phyloP scores from a whole-genome alignment of 805 yeast species.

The Hanseniaspora mollemarum region DNA sequence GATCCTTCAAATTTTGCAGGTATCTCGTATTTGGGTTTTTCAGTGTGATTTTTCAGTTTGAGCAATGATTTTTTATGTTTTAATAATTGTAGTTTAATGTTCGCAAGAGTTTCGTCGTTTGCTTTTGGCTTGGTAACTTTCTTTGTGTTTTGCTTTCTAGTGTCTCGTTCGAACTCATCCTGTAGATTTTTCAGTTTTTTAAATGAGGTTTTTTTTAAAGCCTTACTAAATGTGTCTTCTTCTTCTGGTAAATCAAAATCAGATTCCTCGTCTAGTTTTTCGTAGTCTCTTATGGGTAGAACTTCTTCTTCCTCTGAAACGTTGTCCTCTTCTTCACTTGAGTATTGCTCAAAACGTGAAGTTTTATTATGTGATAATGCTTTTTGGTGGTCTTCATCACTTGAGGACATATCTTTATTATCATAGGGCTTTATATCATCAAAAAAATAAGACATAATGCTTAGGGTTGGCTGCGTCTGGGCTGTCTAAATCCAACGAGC shows the following conservation, averaged over 20 bases:
- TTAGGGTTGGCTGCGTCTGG: neutral
- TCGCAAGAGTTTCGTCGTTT: constrained; percentile 15
- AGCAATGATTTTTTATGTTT: constrained; percentile 13
- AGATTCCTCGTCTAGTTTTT: constrained; percentile 43
- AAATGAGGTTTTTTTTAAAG: constrained; percentile 37
- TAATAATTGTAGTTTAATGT: constrained; percentile 11
- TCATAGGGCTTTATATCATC: constrained; percentile 15
- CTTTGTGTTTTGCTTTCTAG: constrained; percentile 15
- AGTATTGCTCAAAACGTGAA: constrained; percentile 10
- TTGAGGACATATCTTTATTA: constrained; percentile 15
- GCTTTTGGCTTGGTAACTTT: constrained; percentile 7
- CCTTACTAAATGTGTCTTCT: constrained; percentile 31
- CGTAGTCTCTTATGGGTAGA: constrained; percentile 48
- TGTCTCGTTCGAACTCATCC: constrained; percentile 31
- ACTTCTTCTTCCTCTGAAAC: constrained; percentile 24
- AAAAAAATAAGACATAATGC: constrained; percentile 14
- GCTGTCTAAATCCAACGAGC: too few relatives aligned
- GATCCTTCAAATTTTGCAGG: constrained; percentile 17
- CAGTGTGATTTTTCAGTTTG: constrained; percentile 17
- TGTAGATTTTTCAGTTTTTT: constrained; percentile 55
- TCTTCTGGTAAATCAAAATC: constrained; percentile 16
- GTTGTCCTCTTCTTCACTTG: constrained; percentile 27
- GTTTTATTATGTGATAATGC: neutral
- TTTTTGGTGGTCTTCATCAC: constrained; percentile 9
- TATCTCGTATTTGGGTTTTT: constrained; percentile 7